Percentiles rank a stretch among this genome's conserved stretches.
phyloP scores from a whole-genome alignment of 2,329 filamentous ascomycete species.

The Huntiella abstrusa region DNA sequence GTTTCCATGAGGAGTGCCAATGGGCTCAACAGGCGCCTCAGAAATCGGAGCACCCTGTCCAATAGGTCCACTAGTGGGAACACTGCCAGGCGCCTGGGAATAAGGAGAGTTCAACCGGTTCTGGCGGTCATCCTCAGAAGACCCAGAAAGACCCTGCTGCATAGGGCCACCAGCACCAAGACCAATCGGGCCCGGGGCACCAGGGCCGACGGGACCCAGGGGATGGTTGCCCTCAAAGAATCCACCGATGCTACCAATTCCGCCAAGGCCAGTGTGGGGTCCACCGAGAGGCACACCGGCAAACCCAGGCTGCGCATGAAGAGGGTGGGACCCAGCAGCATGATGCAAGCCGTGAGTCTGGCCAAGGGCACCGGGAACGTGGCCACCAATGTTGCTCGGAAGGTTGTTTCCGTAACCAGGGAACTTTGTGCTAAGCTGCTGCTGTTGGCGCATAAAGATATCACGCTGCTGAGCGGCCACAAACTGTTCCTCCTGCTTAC shows the following conservation, averaged over 20 bases:
- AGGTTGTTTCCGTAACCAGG: not conserved
- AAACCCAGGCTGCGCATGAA: slow-evolving; percentile 94
- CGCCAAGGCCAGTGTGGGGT: not conserved
- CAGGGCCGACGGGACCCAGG: not conserved
- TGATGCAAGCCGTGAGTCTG: slow-evolving; percentile 45
- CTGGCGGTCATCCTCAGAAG: not conserved
- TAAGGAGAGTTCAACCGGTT: slow-evolving; percentile 2
- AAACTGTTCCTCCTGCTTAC: slow-evolving; percentile 97
- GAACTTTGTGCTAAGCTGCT: slow-evolving; percentile 45
- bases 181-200: not conserved
- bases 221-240: not conserved
- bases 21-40: no score
- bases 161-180: not conserved
- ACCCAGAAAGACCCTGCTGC: not conserved
- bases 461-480: slow-evolving; percentile 93
- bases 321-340: slow-evolving; percentile 83
- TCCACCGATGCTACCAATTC: not conserved
- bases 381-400: not conserved
- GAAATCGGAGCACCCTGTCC: no score
- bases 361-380: slow-evolving; percentile 13
- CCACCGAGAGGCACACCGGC: slow-evolving; percentile 45
- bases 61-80: not conserved
- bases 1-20: no score
- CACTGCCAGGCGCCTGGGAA: not conserved
- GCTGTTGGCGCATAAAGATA: slow-evolving; percentile 57